These are phyloP conservation scores for Colletotrichum phormii DNA, from an alignment of 2,329 filamentous ascomycete species.

Conservation along the genomic window DNA sequence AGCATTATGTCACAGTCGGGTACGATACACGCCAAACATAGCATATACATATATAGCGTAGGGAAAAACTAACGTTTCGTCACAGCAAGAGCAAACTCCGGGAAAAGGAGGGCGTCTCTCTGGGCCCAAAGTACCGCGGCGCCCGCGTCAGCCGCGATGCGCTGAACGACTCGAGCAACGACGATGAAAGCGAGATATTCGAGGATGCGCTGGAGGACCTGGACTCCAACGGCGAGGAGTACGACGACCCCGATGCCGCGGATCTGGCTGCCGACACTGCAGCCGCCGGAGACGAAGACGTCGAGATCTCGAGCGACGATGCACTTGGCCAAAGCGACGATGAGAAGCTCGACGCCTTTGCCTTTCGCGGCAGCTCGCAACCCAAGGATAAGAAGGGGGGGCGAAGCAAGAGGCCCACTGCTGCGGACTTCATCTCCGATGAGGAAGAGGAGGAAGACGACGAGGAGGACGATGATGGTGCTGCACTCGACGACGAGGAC, in stretches of 20 bases:
- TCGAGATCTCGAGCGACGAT: conserved; percentile 71
- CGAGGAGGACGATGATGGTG: conserved; percentile 49
- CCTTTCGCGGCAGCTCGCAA: conserved; percentile 69
- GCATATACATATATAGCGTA: background rate
- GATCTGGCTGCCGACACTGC: conserved; percentile 65
- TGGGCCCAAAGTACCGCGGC: conserved; percentile 86
- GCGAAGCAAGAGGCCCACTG: conserved; percentile 55
- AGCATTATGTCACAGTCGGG: conserved; percentile 87
- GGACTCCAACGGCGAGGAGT: conserved; percentile 56
- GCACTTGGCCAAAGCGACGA: conserved; percentile 89
- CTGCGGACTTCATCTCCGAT: conserved; percentile 68
- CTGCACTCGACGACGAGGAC: conserved; percentile 46
- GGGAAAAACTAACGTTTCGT: background rate
- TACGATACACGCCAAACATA: conserved; percentile 45
- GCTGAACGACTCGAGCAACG: conserved; percentile 50
- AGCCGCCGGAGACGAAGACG: conserved; percentile 61
- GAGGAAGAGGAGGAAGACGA: conserved; percentile 53
- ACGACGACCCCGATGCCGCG: conserved; percentile 66
- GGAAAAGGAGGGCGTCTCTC: conserved; percentile 73
- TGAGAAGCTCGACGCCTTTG: conserved; percentile 82
- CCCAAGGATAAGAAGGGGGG: conserved; percentile 49
- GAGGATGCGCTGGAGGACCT: conserved; percentile 53
- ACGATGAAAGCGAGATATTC: conserved; percentile 63
- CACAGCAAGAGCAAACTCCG: conserved; percentile 83
- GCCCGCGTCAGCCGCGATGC: conserved; percentile 78